phyloP scores from a whole-genome alignment of 1,284 basidiomycete genomes.

The Cutaneotrichosporon daszewskae region DNA sequence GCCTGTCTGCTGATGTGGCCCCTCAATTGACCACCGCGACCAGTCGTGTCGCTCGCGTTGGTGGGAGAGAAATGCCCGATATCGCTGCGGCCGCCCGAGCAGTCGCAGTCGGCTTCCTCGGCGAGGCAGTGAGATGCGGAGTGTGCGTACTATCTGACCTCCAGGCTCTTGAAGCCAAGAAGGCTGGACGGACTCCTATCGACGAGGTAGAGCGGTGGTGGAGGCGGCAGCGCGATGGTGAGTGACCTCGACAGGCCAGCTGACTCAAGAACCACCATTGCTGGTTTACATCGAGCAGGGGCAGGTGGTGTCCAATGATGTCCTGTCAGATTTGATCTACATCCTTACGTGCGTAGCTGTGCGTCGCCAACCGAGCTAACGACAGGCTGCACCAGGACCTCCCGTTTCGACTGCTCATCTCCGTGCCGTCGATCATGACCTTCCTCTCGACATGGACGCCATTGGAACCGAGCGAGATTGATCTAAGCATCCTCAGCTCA shows the following conservation, averaged over 20 bases:
- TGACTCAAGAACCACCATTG: slow-evolving; percentile 18
- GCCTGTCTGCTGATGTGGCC: slow-evolving; percentile 18
- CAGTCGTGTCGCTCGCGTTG: slow-evolving; percentile 9
- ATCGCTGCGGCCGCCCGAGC: slow-evolving; percentile 21
- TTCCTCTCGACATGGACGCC: slow-evolving; percentile 29
- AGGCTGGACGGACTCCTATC: slow-evolving; percentile 28
- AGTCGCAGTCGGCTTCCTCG: slow-evolving; percentile 28
- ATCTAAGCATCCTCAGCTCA: slow-evolving; percentile 28
- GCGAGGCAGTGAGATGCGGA: slow-evolving; percentile 25
- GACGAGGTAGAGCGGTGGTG: slow-evolving; percentile 40
- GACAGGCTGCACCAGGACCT: slow-evolving; percentile 25
- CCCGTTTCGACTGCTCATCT: slow-evolving; percentile 32
- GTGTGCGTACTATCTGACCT: slow-evolving; percentile 1
- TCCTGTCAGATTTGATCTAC: slow-evolving; percentile 35
- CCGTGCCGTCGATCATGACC: slow-evolving; percentile 28
- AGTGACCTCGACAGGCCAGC: slow-evolving; percentile 2
- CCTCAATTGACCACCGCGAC: slow-evolving; percentile 4
- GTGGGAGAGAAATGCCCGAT: slow-evolving; percentile 29
- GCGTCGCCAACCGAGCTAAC: background rate
- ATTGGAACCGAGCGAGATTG: slow-evolving; percentile 32
- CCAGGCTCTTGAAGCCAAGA: slow-evolving; percentile 21
- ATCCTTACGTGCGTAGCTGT: slow-evolving; percentile 26
- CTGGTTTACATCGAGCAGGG: slow-evolving; percentile 36
- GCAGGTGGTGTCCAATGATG: slow-evolving; percentile 23
- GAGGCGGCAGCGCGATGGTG: slow-evolving; percentile 15